Base-by-base conservation (phyloP, 1,284 basidiomycete species). In the Austroboletus olivaceoglutinosus region DNA sequence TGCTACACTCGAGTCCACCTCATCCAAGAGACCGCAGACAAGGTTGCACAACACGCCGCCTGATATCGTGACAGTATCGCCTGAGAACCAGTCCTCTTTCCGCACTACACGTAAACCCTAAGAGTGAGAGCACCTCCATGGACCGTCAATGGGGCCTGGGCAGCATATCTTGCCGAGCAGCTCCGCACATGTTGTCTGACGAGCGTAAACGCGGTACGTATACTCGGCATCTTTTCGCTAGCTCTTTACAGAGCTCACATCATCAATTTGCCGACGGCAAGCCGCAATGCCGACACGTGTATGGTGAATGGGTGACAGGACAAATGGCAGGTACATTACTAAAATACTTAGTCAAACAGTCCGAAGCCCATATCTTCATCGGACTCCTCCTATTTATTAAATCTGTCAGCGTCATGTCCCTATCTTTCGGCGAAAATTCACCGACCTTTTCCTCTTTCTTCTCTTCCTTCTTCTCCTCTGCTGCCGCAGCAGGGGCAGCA, bases 301-400 rank as follows among this genome's bases (percentile, higher is more conserved):
- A 50, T 5, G 36, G 36, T 4, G 50, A 50, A 18, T 18, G 8
- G 18, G 11, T 7, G 38, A 36, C 43, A 43, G n/a, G 50, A 30
- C 29, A 37, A 12, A 9, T 31, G 25, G 25, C 25, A 4, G 25
- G 4, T 42, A 43, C 33, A 27, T 39, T 43, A 49, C 18, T 15
- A 33, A 42, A 13, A 43, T 58, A 69, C 61, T 82, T 86, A 94
- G 78, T 95, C 92, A 81, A 95, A 95, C 58, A 95, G 83, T 79
- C 92, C 92, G 76, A 95, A 95, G 78, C 92, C 89, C 89, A 91
- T 91, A 70, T 91, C 89, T 55, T 91, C 89, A 76, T 91, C 89
- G 52, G 88, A 90, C 70, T 91, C 89, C 73, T 91, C 88, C 86
- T 91, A 69, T 53, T 62, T 46, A 40, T 38, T 6, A 5, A n/a